Conservation (phyloP, 2,329 filamentous ascomycete species). For the Calonectria crousiana region DNA sequence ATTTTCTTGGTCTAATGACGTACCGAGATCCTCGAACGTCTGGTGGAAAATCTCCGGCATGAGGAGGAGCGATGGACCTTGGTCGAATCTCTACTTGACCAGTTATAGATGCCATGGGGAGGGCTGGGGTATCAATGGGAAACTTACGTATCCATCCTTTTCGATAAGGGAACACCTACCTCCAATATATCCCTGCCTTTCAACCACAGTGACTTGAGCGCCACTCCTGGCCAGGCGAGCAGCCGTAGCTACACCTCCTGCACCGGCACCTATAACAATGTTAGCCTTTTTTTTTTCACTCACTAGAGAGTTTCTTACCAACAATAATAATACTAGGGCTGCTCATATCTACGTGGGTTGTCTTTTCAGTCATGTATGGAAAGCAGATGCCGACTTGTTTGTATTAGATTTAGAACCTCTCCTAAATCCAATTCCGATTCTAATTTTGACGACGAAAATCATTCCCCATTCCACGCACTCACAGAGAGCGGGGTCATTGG, state of each 20-base stretch:
- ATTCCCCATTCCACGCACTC: too few relatives aligned
- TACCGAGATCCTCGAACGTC: constrained; percentile 77
- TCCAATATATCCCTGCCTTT: constrained; percentile 80
- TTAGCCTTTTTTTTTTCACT: background rate
- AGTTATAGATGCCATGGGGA: fast-evolving
- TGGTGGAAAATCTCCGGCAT: constrained; percentile 78
- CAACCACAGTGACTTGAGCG: constrained; percentile 79
- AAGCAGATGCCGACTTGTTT: background rate
- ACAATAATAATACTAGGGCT: constrained; percentile 39
- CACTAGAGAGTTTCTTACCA: constrained; percentile 29
- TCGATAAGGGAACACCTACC: constrained; percentile 77
- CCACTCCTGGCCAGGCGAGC: constrained; percentile 79
- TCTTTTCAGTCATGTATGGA: constrained; percentile 6
- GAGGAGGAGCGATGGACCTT: constrained; percentile 80
- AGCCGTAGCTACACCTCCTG: constrained; percentile 78
- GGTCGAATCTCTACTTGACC: constrained; percentile 72
- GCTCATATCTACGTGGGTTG: constrained; percentile 40
- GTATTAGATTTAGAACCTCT: too few relatives aligned
- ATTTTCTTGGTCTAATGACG: constrained; percentile 73
- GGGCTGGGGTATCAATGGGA: too few relatives aligned
- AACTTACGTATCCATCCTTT: constrained; percentile 60
- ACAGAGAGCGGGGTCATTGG: too few relatives aligned
- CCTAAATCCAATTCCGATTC: too few relatives aligned
- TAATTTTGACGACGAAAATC: too few relatives aligned
- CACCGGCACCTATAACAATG: constrained; percentile 71